Conservation (phyloP, 1,139 yeast genomes). For the Yamadazyma diospyri region DNA sequence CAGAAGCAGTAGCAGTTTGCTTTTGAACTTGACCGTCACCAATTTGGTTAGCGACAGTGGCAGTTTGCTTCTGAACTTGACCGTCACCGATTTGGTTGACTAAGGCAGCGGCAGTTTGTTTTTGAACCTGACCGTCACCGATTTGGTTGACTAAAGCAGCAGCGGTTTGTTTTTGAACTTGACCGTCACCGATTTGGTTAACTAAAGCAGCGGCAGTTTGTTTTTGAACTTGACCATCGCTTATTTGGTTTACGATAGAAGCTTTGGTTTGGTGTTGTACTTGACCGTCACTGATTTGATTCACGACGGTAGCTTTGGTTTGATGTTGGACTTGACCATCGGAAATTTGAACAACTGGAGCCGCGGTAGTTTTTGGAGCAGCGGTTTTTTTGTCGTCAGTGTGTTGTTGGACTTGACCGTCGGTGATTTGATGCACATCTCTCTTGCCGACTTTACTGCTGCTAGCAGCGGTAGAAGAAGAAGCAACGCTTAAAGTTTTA, state of each 20-base stretch:
- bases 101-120: slow-evolving; percentile 20
- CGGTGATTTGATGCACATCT: slow-evolving; percentile 26
- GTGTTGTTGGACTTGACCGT: slow-evolving; percentile 39
- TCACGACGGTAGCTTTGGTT: slow-evolving; percentile 28
- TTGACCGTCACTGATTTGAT: slow-evolving; percentile 45
- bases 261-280: slow-evolving; percentile 32
- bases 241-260: slow-evolving; percentile 28
- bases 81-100: slow-evolving; percentile 42
- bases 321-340: slow-evolving; percentile 36
- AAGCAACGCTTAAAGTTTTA: slow-evolving; percentile 19
- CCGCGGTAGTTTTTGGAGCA: too few species aligned
- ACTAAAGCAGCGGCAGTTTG: slow-evolving; percentile 27
- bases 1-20: slow-evolving; percentile 31
- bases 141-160: slow-evolving; percentile 31
- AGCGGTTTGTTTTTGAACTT: slow-evolving; percentile 37
- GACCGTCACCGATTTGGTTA: slow-evolving; percentile 39
- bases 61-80: slow-evolving; percentile 37
- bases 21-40: slow-evolving; percentile 33
- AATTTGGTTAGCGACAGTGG: slow-evolving; percentile 34
- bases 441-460: slow-evolving; percentile 8
- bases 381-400: slow-evolving; percentile 15
- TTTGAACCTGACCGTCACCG: slow-evolving; percentile 34
- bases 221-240: slow-evolving; percentile 36
- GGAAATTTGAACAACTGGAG: slow-evolving; percentile 27
- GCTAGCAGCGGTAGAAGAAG: slow-evolving; percentile 19